phyloP scores from a whole-genome alignment of 352 stramenopile genomes.

The Phytophthora constricta region DNA sequence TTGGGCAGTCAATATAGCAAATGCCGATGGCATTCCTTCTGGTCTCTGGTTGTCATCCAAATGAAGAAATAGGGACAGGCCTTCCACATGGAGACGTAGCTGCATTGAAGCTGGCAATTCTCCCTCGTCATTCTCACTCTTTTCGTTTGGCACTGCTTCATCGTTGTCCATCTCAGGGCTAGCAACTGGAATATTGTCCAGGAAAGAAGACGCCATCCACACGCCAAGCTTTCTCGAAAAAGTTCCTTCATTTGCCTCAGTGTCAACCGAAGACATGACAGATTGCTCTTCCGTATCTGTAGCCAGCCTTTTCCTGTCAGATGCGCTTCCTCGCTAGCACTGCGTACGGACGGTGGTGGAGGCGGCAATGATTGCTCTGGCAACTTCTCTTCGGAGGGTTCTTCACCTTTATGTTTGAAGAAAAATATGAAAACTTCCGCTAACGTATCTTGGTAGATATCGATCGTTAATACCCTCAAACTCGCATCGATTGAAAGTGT shows the following conservation, averaged over 20 bases:
- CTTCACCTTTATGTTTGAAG: conserved; percentile 50
- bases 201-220: conserved; percentile 64
- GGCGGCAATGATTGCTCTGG: conserved; percentile 18
- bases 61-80: conserved; percentile 73
- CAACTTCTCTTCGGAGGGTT: conserved; percentile 8
- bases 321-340: conserved; percentile 35
- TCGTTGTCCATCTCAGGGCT: conserved; percentile 33
- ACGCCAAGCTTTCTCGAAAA: conserved; percentile 62
- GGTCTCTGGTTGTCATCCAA: conserved; percentile 46
- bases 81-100: conserved; percentile 75
- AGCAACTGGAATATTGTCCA: conserved; percentile 45
- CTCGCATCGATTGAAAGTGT: conserved; percentile 73
- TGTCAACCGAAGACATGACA: conserved; percentile 38
- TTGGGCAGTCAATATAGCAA: conserved; percentile 70
- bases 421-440: conserved; percentile 84
- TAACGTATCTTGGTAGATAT: conserved; percentile 82
- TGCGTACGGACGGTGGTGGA: conserved; percentile 33
- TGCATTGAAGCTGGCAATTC: conserved; percentile 61
- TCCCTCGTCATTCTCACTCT: conserved; percentile 37
- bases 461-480: conserved; percentile 73
- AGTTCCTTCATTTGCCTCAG: conserved; percentile 40
- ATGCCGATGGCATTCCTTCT: conserved; percentile 45
- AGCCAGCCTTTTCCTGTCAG: conserved; percentile 20
- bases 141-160: conserved; percentile 17
- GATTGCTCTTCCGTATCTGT: conserved; percentile 36